Evolutionary conservation across 371 early-diverging fungal species (phyloP), one percentile per base, ranked within the genome.

Genomic region (Lichtheimia ramosa): DNA sequence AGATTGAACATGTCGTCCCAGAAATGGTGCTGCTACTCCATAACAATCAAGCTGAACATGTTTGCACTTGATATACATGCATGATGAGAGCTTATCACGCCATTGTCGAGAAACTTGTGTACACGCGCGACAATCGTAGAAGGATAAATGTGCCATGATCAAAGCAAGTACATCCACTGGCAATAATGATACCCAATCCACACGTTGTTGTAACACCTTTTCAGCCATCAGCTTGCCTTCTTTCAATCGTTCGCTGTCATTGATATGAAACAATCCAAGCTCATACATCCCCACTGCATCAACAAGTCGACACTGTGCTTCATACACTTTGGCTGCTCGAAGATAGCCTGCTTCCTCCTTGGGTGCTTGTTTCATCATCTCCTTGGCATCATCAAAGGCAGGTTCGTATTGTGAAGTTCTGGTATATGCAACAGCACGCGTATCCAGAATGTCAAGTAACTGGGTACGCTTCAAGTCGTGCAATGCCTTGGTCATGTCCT

Each of bases 111-210:
- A 57, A 3, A 57, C 58, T 21, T 49, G 25, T 39, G 42, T 34
- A 12, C 48, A 40, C 15, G 7, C 24, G 5, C 43, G 7, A 27
- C 58, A 49, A 10, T 28, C 28, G 13, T 57, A 18, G 3, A 57
- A 3, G 13, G 39, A 15, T n/a, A 57, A 49, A 24, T 55, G 24
- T 23, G 18, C 15, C 21, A 55, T 16, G 10, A 55, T 55, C 8
- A 55, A 5, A 15, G 56, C 39, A 43, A 55, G 40, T 13, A 55
- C 43, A 25, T 55, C 56, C 5, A 43, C 39, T 27, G 56, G 56
- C 27, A 55, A 27, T 3, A 41, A n/a, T 2, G 15, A 43, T 20
- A 55, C 21, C 8, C 39, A 55, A 43, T 55, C 56, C n/a, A 55
- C 18, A n/a, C 40, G 34, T n/a, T 5, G 53, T 18, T 53, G 40